Evolutionary conservation across 306 rosid species (phyloP), one percentile per base, ranked within the genome.

Genomic region (Gastrolobium villosum): DNA sequence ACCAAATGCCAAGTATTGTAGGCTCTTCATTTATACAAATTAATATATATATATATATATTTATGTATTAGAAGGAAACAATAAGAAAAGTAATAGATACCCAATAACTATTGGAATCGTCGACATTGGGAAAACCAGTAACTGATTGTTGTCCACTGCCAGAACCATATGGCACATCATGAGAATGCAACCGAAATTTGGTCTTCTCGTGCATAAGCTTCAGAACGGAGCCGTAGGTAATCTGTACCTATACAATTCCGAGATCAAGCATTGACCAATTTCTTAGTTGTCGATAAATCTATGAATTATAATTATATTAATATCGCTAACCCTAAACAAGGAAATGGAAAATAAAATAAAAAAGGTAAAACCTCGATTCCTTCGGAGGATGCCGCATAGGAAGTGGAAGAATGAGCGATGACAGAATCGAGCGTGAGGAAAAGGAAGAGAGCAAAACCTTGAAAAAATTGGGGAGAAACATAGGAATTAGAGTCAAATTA

Each of bases 91-190:
- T 31, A 20, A 11, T 2, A 7, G 8, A 41, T 89, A 93, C 99
- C 99, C 99, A 96, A 72, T 96, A 96, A 88, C 99, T 96, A 72
- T 93, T 96, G 69, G 94, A n/a, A 89, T 96, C 99, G 9, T 96
- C 98, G 13, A 96, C 94, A 35, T 36, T 82, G 8, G 94, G 97
- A 79, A 88, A 96, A 11, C 99, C 97, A 32, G 99, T 96, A 59
- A 96, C 96, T 0, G 99, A 96, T 81, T 96, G 98, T 74, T 96
- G 99, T n/a, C 99, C 99, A 79, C 99, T 96, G 2, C 99, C 99
- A 76, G 99, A 96, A 79, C 99, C 99, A 71, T 96, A 96, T 0
- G 99, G 99, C 52, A 96, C 98, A 34, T 96, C 99, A 52, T 96
- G 99, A 15, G 98, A 96, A 83, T 96, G 99, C 91, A 96, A 79